Conservation (phyloP, 768 basidiomycete species). For the Sistotremastrum suecicum region DNA sequence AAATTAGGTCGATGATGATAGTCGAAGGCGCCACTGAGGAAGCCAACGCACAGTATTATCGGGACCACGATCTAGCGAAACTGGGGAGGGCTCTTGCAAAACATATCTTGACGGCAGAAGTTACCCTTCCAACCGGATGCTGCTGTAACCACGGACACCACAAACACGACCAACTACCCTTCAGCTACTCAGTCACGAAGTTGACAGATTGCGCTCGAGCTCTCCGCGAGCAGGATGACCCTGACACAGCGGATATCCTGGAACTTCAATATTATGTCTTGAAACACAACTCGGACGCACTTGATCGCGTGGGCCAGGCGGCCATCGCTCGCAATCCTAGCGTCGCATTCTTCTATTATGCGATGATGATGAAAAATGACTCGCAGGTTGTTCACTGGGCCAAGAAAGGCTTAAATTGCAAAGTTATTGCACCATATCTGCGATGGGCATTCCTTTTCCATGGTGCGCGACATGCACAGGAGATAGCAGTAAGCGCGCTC, state of each 20-base stretch:
- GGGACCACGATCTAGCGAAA: constrained; percentile 31
- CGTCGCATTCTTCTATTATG: constrained; percentile 52
- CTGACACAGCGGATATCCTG: constrained; percentile 44
- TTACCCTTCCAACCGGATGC: constrained; percentile 41
- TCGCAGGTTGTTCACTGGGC: constrained; percentile 39
- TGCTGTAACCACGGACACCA: constrained; percentile 31
- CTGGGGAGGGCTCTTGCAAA: constrained; percentile 36
- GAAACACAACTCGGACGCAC: constrained; percentile 30
- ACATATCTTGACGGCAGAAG: constrained; percentile 44
- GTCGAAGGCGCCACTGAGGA: constrained; percentile 6
- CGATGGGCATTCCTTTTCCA: constrained; percentile 43
- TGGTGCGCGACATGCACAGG: constrained; percentile 45
- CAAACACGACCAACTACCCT: constrained; percentile 41
- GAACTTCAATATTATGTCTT: constrained; percentile 48
- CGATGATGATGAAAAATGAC: constrained; percentile 36
- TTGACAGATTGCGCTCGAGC: constrained; percentile 45
- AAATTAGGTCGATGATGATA: constrained; percentile 36
- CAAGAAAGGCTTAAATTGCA: constrained; percentile 53
- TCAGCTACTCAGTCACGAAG: constrained; percentile 43
- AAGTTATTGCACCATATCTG: constrained; percentile 38
- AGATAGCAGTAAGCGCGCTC: constrained; percentile 28
- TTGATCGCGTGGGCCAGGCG: constrained; percentile 22
- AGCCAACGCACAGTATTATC: constrained; percentile 12
- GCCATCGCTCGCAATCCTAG: constrained; percentile 41
- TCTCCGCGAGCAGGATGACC: constrained; percentile 29